These are phyloP conservation scores for Trichoderma guizhouense DNA, from an alignment of 2,329 filamentous ascomycete genomes.

Conservation along the genomic window DNA sequence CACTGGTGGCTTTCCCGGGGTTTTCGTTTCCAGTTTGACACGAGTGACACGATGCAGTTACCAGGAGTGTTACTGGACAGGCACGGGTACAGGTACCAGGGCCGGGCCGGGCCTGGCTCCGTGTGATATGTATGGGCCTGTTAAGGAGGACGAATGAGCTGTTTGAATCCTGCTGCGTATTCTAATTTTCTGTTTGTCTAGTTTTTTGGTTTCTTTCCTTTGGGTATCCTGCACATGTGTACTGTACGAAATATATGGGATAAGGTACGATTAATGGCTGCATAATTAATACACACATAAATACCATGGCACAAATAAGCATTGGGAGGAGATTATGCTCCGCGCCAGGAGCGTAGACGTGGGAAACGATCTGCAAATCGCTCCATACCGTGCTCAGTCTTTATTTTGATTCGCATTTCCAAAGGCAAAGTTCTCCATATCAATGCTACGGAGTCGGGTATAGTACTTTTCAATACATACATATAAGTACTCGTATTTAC, in stretches of 20 bases:
- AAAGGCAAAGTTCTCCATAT: not conserved
- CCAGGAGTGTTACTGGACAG: not conserved
- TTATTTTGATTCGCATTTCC: not conserved
- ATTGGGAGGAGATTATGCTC: not conserved
- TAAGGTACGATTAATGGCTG: not conserved
- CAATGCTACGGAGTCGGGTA: not conserved
- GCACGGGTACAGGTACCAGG: not conserved
- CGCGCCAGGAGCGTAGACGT: not conserved
- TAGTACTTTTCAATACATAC: not conserved
- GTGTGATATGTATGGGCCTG: not conserved
- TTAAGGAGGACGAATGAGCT: not conserved
- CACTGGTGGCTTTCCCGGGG: not conserved
- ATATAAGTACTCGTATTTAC: not conserved
- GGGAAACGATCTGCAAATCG: not conserved
- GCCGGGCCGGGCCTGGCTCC: not conserved
- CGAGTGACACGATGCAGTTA: conserved; percentile 15
- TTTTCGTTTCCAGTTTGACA: conserved; percentile 7
- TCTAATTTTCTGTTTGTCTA: not conserved
- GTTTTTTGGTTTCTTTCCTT: not conserved
- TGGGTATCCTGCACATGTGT: conserved; percentile 2
- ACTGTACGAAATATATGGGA: conserved; percentile 8
- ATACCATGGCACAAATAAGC: not conserved
- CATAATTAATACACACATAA: not conserved
- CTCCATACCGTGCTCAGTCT: not conserved
- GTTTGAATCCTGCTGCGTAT: not conserved